Evolutionary conservation across 257 asterid species (phyloP).

Genomic region (Avicennia marina): DNA sequence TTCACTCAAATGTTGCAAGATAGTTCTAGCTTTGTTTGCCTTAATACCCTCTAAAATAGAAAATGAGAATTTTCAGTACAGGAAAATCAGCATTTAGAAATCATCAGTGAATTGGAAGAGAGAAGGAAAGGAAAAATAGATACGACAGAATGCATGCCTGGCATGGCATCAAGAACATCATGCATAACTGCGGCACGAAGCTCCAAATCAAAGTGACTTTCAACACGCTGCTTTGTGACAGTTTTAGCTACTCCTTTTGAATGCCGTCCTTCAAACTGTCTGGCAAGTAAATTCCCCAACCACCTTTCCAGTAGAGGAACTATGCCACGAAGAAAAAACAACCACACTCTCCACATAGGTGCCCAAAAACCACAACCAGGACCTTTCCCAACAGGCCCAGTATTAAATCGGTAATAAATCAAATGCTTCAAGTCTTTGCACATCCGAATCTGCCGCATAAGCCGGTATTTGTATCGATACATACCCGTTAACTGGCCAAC

Average conservation of each 20-base stretch:
- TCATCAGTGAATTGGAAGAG: not conserved
- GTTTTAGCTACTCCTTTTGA: conserved; percentile 99
- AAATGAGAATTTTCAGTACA: conserved; percentile 6
- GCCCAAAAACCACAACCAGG: conserved; percentile 99
- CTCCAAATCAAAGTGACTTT: conserved; percentile 97
- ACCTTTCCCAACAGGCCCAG: conserved; percentile 99
- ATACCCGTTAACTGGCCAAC: conserved; percentile 99
- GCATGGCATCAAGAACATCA: conserved; percentile 99
- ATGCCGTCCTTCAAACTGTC: conserved; percentile 97
- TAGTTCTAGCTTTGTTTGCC: conserved; percentile 95
- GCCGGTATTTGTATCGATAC: conserved; percentile 97
- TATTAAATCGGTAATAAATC: conserved; percentile 93
- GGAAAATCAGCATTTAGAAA: not conserved
- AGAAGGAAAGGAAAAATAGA: not conserved
- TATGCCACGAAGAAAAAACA: conserved; percentile 96
- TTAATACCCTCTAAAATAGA: conserved; percentile 80
- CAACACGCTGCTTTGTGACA: conserved; percentile 99
- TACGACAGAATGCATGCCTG: conserved; percentile 40
- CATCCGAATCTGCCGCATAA: conserved; percentile 99
- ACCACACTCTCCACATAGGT: conserved; percentile 99
- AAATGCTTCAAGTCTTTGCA: conserved; percentile 97
- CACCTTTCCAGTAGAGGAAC: conserved; percentile 98
- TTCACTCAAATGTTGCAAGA: conserved; percentile 95
- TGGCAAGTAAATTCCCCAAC: conserved; percentile 95
- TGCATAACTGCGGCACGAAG: conserved; percentile 99